Evolutionary conservation across 768 basidiomycete genomes (phyloP).

Genomic region (Mycena galericulata): DNA sequence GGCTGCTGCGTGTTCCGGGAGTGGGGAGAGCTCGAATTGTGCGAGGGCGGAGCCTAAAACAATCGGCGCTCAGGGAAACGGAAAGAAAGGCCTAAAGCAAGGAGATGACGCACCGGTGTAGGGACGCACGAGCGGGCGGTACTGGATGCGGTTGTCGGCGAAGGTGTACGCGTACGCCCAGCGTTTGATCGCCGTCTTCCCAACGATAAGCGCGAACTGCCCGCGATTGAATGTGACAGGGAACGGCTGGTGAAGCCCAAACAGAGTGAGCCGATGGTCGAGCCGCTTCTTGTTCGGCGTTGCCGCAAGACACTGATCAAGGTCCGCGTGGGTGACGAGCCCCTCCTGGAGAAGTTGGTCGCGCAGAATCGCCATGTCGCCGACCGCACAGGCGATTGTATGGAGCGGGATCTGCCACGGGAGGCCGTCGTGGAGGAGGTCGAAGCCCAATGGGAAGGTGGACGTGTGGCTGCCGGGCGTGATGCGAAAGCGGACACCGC

Average conservation of each 20-base stretch:
- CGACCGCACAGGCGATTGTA: conserved; percentile 8
- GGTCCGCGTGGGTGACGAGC: conserved; percentile 8
- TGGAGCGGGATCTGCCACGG: conserved; percentile 23
- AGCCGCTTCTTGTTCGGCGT: conserved; percentile 24
- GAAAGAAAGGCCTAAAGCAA: too few relatives aligned
- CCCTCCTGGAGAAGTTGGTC: conserved; percentile 20
- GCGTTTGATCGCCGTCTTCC: not conserved
- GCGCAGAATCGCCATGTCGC: conserved; percentile 8
- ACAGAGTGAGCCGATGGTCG: conserved; percentile 7
- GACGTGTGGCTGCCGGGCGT: conserved; percentile 3
- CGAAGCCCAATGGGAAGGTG: conserved; percentile 8
- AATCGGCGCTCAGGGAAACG: not conserved
- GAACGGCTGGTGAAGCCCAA: conserved; percentile 20
- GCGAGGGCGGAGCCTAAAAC: conserved; percentile 23
- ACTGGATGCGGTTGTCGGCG: conserved; percentile 19
- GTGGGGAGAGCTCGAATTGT: conserved; percentile 31
- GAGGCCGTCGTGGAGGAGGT: conserved; percentile 21
- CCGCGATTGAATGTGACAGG: conserved; percentile 8
- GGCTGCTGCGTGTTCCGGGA: conserved; percentile 40
- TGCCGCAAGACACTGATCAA: not conserved
- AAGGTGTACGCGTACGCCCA: conserved; percentile 28
- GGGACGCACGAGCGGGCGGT: conserved; percentile 8
- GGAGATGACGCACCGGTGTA: not conserved
- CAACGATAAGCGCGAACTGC: not conserved
- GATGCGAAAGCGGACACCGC: conserved; percentile 27